These are phyloP conservation scores for Halocafeteria seosinensis DNA, from an alignment of 108 stramenopile genomes.

Conservation along the genomic window DNA sequence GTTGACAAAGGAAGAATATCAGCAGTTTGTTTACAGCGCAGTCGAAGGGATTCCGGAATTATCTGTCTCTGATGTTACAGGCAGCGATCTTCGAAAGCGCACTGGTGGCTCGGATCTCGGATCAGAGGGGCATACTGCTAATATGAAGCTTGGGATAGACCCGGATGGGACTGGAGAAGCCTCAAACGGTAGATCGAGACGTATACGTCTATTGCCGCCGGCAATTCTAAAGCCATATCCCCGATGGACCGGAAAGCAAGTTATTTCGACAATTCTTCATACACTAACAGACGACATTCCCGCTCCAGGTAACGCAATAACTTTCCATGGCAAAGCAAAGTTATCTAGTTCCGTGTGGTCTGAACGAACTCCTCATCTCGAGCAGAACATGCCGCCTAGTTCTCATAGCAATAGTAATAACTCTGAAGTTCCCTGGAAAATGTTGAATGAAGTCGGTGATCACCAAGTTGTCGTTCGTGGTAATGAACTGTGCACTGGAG, in stretches of 20 bases:
- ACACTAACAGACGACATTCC: slow-evolving; percentile 21
- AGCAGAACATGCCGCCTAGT: no score
- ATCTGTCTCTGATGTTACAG: slow-evolving; percentile 12
- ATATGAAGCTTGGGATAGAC: slow-evolving; percentile 40
- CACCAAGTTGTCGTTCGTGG: background rate
- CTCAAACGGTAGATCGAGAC: slow-evolving; percentile 36
- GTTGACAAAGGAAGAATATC: slow-evolving; percentile 68
- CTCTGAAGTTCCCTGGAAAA: background rate
- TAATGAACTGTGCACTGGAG: slow-evolving; percentile 31
- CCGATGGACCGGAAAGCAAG: slow-evolving; percentile 92
- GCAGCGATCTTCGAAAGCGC: background rate
- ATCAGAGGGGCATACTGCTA: background rate
- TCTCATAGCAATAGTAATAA: background rate
- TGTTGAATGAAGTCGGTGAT: background rate
- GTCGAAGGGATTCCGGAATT: slow-evolving; percentile 67
- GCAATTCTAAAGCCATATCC: slow-evolving; percentile 71
- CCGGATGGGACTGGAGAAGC: slow-evolving; percentile 10
- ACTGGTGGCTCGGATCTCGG: no score
- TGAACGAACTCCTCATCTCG: background rate
- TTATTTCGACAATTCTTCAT: slow-evolving; percentile 47
- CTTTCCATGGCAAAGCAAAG: slow-evolving; percentile 72
- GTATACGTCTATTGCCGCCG: slow-evolving; percentile 71
- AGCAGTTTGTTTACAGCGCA: slow-evolving; percentile 77
- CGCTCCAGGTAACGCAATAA: slow-evolving; percentile 19
- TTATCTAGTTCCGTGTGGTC: slow-evolving; percentile 39